Evolutionary conservation across 2,329 filamentous ascomycete species (phyloP).

Genomic region (Colletotrichum ledebouriae): DNA sequence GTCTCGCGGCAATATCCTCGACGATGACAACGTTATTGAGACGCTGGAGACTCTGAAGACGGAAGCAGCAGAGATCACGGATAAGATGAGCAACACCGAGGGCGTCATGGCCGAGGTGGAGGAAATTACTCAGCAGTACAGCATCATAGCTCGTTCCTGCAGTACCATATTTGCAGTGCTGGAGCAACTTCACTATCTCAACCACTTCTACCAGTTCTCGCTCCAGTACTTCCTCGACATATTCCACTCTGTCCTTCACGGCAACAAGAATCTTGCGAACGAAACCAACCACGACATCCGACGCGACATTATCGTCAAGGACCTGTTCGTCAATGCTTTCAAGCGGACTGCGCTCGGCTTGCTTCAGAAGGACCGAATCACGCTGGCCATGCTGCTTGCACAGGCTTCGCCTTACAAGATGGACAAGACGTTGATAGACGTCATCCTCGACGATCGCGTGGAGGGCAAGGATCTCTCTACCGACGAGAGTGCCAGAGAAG

Average conservation of each 20-base stretch:
- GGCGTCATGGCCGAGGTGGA: conserved; percentile 99
- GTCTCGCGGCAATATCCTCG: conserved; percentile 96
- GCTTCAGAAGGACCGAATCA: conserved; percentile 93
- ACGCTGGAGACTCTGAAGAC: conserved; percentile 98
- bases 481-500: conserved; percentile 71
- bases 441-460: conserved; percentile 83
- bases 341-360: conserved; percentile 93
- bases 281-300: conserved; percentile 83
- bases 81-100: conserved; percentile 96
- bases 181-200: conserved; percentile 97
- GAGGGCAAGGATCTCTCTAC: conserved; percentile 85
- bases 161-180: conserved; percentile 97
- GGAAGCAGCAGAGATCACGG: conserved; percentile 94
- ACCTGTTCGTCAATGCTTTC: conserved; percentile 92
- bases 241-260: conserved; percentile 90
- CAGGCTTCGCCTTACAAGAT: conserved; percentile 97
- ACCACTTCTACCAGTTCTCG: conserved; percentile 99
- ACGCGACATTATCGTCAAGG: conserved; percentile 89
- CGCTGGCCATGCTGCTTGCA: conserved; percentile 92
- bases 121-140: conserved; percentile 94
- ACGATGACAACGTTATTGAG: conserved; percentile 98
- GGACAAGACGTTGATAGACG: conserved; percentile 90
- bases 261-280: conserved; percentile 78
- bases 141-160: conserved; percentile 92
- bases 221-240: conserved; percentile 98